phyloP scores from a whole-genome alignment of 2,329 filamentous ascomycete species.

The Cryoendolithus antarcticus region DNA sequence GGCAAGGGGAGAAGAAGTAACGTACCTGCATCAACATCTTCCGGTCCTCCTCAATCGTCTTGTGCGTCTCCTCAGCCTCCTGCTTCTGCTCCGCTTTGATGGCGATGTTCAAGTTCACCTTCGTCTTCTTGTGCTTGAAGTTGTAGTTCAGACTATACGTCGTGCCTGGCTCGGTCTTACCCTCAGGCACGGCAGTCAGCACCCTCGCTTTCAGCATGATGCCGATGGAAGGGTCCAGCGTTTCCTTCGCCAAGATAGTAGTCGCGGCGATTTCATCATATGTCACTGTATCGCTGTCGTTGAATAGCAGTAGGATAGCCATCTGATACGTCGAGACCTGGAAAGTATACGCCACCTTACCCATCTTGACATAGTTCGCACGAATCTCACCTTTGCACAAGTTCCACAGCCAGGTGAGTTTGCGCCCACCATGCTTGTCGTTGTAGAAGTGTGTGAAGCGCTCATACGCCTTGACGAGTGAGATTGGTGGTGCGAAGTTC shows the following conservation, averaged over 20 bases:
- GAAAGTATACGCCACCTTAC: slow-evolving; percentile 89
- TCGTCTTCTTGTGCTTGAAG: slow-evolving; percentile 97
- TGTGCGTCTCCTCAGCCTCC: slow-evolving; percentile 93
- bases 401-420: slow-evolving; percentile 97
- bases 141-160: slow-evolving; percentile 79
- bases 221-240: slow-evolving; percentile 71
- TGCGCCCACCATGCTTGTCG: slow-evolving; percentile 91
- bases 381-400: slow-evolving; percentile 95
- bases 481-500: slow-evolving; percentile 73
- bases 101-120: slow-evolving; percentile 87
- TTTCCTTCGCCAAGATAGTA: slow-evolving; percentile 68
- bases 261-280: slow-evolving; percentile 80
- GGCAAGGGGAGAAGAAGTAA: slow-evolving; percentile 12
- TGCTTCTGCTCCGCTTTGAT: slow-evolving; percentile 95
- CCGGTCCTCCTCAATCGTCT: slow-evolving; percentile 96
- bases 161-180: slow-evolving; percentile 66
- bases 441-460: slow-evolving; percentile 86
- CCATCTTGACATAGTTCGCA: slow-evolving; percentile 75
- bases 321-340: slow-evolving; percentile 97
- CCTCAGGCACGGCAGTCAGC: slow-evolving; percentile 56
- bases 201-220: slow-evolving; percentile 93
- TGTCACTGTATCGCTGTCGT: slow-evolving; percentile 70
- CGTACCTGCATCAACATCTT: slow-evolving; percentile 92
- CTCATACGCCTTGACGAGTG: slow-evolving; percentile 78
- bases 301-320: slow-evolving; percentile 89